phyloP scores from a whole-genome alignment of 345 rosid species.

The Arabidopsis arenosa region DNA sequence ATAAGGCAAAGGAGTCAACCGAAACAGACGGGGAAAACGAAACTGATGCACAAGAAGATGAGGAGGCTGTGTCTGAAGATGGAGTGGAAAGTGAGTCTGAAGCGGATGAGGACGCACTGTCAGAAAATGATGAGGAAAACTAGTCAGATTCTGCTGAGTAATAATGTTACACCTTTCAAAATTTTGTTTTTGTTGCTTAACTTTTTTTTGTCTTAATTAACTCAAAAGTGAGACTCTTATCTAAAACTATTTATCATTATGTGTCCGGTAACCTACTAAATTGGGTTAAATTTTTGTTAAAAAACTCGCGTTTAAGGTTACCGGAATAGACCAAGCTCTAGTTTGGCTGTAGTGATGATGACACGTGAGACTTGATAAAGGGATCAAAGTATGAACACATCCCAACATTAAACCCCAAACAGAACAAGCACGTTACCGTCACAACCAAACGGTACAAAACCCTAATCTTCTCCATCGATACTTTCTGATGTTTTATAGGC shows the following conservation, averaged over 20 bases:
- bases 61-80: slow-evolving; percentile 23
- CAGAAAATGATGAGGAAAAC: slow-evolving; percentile 27
- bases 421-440: no score
- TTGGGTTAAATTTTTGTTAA: no score
- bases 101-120: slow-evolving; percentile 16
- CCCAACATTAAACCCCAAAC: no score
- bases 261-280: no score
- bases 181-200: slow-evolving; percentile 17
- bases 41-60: slow-evolving; percentile 32
- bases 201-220: background rate
- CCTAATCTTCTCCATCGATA: no score
- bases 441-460: no score
- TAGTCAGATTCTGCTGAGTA: slow-evolving; percentile 22
- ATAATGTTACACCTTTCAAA: slow-evolving; percentile 7
- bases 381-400: no score
- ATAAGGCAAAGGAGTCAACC: slow-evolving; percentile 24
- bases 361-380: no score
- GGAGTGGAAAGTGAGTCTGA: slow-evolving; percentile 32
- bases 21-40: slow-evolving; percentile 26
- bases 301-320: no score
- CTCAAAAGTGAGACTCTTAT: slow-evolving; percentile 3
- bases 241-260: background rate
- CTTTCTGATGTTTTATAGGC: no score
- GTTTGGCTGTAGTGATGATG: no score
- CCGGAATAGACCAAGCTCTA: no score